These are phyloP conservation scores for Hyphopichia khmerensis DNA, from an alignment of 1,139 yeast genomes.

Conservation along the genomic window DNA sequence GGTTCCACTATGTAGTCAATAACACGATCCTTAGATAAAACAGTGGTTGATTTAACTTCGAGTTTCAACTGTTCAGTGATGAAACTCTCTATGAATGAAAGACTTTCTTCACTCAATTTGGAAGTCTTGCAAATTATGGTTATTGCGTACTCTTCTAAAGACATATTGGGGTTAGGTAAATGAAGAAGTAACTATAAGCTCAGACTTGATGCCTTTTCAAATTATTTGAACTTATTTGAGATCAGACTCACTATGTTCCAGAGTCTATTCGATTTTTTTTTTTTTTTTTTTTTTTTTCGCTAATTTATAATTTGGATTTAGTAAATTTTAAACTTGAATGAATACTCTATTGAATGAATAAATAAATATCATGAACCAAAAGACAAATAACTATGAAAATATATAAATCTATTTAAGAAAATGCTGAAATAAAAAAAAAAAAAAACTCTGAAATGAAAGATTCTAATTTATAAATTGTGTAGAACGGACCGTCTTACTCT, in stretches of 20 bases:
- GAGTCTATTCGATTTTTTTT: not conserved
- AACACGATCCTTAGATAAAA: constrained; percentile 11
- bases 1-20: constrained; percentile 12
- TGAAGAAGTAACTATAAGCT: too few relatives aligned
- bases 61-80: constrained; percentile 9
- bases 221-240: too few relatives aligned
- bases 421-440: too few relatives aligned
- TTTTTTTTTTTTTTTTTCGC: not conserved
- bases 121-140: constrained; percentile 8
- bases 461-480: too few relatives aligned
- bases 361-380: not conserved
- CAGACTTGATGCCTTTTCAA: too few relatives aligned
- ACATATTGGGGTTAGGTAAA: too few relatives aligned
- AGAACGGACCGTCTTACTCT: too few relatives aligned
- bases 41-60: constrained; percentile 4
- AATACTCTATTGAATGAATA: too few relatives aligned
- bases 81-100: constrained; percentile 5
- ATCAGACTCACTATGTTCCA: too few relatives aligned
- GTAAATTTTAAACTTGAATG: too few relatives aligned
- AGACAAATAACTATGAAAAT: not conserved
- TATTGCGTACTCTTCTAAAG: constrained; percentile 3
- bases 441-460: not conserved
- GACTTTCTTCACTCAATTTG: constrained; percentile 1
- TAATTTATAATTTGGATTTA: not conserved
- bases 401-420: too few relatives aligned